phyloP scores from a whole-genome alignment of 1,139 yeast species.

The Scheffersomyces illinoinensis region DNA sequence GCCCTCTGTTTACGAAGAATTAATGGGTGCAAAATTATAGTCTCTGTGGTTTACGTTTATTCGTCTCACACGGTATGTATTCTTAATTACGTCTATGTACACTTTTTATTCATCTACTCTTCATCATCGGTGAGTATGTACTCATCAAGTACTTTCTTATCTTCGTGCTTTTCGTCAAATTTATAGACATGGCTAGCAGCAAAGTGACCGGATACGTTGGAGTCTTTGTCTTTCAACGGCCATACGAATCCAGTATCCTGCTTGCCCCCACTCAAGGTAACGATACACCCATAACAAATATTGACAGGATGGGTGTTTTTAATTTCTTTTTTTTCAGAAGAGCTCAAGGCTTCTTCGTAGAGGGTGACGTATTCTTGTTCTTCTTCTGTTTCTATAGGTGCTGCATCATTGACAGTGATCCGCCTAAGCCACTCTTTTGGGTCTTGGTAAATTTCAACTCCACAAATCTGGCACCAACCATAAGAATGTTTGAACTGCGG shows the following conservation, averaged over 20 bases:
- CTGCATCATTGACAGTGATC: conserved; percentile 68
- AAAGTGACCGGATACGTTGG: conserved; percentile 21
- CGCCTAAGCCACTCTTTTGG: conserved; percentile 70
- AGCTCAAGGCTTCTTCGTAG: conserved; percentile 15
- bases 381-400: conserved; percentile 49
- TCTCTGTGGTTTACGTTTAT: no score
- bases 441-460: conserved; percentile 49
- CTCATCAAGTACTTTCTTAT: conserved; percentile 39
- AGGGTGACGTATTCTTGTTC: conserved; percentile 41
- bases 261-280: conserved; percentile 50
- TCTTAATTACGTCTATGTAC: neutral
- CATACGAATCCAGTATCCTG: conserved; percentile 43
- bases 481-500: conserved; percentile 34
- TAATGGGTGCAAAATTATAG: neutral
- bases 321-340: neutral
- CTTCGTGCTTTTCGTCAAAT: neutral
- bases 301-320: conserved; percentile 19
- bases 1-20: neutral
- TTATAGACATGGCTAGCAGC: conserved; percentile 10
- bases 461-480: conserved; percentile 53
- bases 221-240: conserved; percentile 45
- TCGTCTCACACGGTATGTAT: no score
- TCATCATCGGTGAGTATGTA: conserved; percentile 49
- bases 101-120: conserved; percentile 4
- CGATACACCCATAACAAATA: conserved; percentile 80